Percentiles rank a stretch among this genome's conserved stretches.
Evolutionary conservation across 2,329 filamentous ascomycete species (phyloP).

Genomic region (Aspergillus pseudoglaucus): DNA sequence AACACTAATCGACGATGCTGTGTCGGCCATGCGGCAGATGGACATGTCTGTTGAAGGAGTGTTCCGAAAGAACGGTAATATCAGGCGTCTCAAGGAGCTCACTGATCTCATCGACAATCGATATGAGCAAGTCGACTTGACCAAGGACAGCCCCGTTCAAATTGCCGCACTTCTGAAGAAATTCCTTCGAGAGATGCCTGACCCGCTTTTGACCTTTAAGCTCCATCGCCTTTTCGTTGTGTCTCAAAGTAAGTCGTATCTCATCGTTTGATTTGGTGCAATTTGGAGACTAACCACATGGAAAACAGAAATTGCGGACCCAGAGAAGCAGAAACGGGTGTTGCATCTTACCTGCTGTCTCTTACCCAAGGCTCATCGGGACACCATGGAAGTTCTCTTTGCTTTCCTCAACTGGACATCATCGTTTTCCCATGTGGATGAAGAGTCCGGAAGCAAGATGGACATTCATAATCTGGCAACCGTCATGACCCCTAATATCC

Average conservation of each 20-base stretch:
- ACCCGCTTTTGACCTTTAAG: slow-evolving; percentile 91
- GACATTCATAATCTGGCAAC: slow-evolving; percentile 96
- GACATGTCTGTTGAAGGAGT: slow-evolving; percentile 98
- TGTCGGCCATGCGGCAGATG: slow-evolving; percentile 95
- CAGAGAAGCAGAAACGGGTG: slow-evolving; percentile 73
- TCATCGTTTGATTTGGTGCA: slow-evolving; percentile 1
- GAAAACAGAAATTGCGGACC: slow-evolving; percentile 63
- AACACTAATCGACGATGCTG: slow-evolving; percentile 87
- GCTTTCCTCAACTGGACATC: slow-evolving; percentile 96
- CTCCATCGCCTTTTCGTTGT: slow-evolving; percentile 85
- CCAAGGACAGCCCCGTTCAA: slow-evolving; percentile 84
- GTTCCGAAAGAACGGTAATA: slow-evolving; percentile 98
- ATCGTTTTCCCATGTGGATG: slow-evolving; percentile 94
- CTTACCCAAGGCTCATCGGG: slow-evolving; percentile 83
- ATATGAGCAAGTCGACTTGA: slow-evolving; percentile 77
- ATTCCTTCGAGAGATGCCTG: slow-evolving; percentile 87
- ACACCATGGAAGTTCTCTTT: slow-evolving; percentile 91
- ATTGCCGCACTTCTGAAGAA: slow-evolving; percentile 91
- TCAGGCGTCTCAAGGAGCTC: slow-evolving; percentile 82
- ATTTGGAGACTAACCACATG: slow-evolving; percentile 3
- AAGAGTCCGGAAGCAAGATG: slow-evolving; percentile 98
- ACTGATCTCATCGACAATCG: slow-evolving; percentile 81
- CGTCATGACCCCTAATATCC: slow-evolving; percentile 92
- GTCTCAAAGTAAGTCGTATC: slow-evolving; percentile 60
- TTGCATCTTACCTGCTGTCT: slow-evolving; percentile 89